Base-by-base conservation (phyloP, 768 basidiomycete genomes). In the Scleroderma bovista region DNA sequence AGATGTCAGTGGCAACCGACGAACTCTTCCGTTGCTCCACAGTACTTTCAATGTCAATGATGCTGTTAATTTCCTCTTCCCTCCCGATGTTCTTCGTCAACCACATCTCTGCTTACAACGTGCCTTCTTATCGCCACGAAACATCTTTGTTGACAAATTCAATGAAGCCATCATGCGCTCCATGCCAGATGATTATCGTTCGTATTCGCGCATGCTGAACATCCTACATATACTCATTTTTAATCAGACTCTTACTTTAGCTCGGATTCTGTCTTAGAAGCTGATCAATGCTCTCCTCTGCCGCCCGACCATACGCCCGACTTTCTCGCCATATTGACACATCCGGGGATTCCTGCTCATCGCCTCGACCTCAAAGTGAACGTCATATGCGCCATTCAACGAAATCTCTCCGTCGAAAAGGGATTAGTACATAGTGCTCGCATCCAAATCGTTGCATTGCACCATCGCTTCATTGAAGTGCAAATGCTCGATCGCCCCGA, bases 71-170 rank as follows among this genome's bases (percentile, higher is more conserved):
- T 56, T 65, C 40, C 58, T 70, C 10, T 70, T 61, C 46, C 63
- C 66, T 11, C 17, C 40, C n/a, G 45, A 59, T 2, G 51, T 65
- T 19, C 55, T 66, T 11, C 6, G 3, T 0, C 51, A 67, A 32
- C 67, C 71, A 7, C 22, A 43, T 0, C 37, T 29, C 0, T 69
- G 70, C 41, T 50, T 68, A 7, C 47, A 50, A 32, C 64, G 67
- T 9, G 57, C 65, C 0, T 70, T 75, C 51, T 65, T 75, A 11
- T 66, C 69, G 1, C 72, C 71, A 8, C 69, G 64, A 7, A 73
- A 73, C 47, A 34, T 38, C 0, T 64, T 70, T 41, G 67, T 73
- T 9, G 67, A 71, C 38, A 47, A 44, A 2, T 72, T 67, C 57
- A 74, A 74, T 52, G 45, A 52, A n/a, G n/a, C n/a, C n/a, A n/a